phyloP scores from a whole-genome alignment of 2,329 filamentous ascomycete species.

The Colletotrichum sublineola region DNA sequence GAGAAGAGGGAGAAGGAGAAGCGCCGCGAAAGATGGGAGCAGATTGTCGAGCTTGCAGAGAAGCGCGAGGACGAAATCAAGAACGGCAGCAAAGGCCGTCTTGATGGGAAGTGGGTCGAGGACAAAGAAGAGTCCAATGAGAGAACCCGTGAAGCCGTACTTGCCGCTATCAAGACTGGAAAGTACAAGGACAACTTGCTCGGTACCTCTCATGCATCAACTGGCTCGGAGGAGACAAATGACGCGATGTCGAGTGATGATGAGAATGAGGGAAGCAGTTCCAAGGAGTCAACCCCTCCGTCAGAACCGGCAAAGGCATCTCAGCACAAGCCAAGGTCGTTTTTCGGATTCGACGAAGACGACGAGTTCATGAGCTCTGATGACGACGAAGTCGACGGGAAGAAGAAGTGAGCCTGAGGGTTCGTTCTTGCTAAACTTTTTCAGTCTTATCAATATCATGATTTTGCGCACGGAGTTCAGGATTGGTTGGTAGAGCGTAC shows the following conservation, averaged over 20 bases:
- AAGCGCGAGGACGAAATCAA: slow-evolving; percentile 85
- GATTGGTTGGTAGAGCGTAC: slow-evolving; percentile 4
- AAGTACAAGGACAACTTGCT: slow-evolving; percentile 72
- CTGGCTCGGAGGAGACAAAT: slow-evolving; percentile 54
- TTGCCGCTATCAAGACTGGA: slow-evolving; percentile 76
- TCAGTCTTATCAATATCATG: neutral
- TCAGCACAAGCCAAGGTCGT: slow-evolving; percentile 61
- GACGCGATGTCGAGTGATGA: slow-evolving; percentile 51
- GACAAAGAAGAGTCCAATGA: slow-evolving; percentile 92
- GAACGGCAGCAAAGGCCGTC: slow-evolving; percentile 76
- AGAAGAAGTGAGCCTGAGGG: slow-evolving; percentile 8
- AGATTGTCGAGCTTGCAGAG: slow-evolving; percentile 88
- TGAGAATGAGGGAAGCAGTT: slow-evolving; percentile 57
- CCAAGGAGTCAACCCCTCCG: slow-evolving; percentile 64
- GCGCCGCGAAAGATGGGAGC: slow-evolving; percentile 85
- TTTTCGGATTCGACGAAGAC: slow-evolving; percentile 85
- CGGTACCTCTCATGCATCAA: slow-evolving; percentile 64
- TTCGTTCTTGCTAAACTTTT: neutral
- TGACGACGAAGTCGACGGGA: slow-evolving; percentile 65
- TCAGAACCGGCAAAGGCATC: slow-evolving; percentile 55
- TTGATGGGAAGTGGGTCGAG: slow-evolving; percentile 95
- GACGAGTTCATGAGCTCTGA: slow-evolving; percentile 80
- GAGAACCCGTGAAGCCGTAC: slow-evolving; percentile 82
- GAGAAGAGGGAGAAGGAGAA: slow-evolving; percentile 93
- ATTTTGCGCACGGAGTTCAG: slow-evolving; percentile 23